Conservation (phyloP, 352 stramenopile genomes). For the Globisporangium acanthophoron region DNA sequence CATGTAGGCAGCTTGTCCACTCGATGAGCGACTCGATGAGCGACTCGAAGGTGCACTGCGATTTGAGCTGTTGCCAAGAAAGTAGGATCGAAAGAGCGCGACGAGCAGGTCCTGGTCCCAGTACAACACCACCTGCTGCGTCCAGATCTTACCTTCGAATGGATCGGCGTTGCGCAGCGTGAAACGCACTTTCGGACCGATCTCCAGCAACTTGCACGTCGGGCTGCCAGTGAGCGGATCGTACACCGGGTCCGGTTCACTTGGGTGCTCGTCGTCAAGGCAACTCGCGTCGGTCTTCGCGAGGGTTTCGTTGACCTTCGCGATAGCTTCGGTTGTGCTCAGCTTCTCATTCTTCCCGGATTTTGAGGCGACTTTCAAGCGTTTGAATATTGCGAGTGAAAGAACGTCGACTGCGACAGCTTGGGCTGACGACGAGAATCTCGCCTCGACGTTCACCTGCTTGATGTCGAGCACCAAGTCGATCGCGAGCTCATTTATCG, state of each 20-base stretch:
- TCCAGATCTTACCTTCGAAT: conserved; percentile 42
- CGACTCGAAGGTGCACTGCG: conserved; percentile 19
- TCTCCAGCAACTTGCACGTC: conserved; percentile 49
- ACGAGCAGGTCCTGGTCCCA: conserved; percentile 71
- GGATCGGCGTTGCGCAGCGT: conserved; percentile 44
- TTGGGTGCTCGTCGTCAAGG: neutral
- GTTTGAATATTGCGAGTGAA: conserved; percentile 42
- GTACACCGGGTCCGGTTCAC: conserved; percentile 40
- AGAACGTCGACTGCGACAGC: conserved; percentile 39
- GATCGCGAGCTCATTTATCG: conserved; percentile 18
- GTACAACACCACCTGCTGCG: conserved; percentile 51
- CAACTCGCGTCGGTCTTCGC: neutral
- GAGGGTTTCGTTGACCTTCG: conserved; percentile 25
- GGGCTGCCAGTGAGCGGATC: conserved; percentile 28
- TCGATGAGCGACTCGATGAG: conserved; percentile 28
- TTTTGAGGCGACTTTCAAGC: conserved; percentile 3
- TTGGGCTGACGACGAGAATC: conserved; percentile 54
- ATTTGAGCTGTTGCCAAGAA: conserved; percentile 27
- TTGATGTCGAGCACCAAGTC: conserved; percentile 61
- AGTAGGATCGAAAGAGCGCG: conserved; percentile 50
- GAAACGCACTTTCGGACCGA: conserved; percentile 48
- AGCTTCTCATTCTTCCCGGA: conserved; percentile 26
- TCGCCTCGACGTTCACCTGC: conserved; percentile 54
- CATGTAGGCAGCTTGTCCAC: neutral
- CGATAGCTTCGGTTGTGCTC: conserved; percentile 25